Base-by-base conservation (phyloP, 805 yeast species). In the Lachancea sp. region DNA sequence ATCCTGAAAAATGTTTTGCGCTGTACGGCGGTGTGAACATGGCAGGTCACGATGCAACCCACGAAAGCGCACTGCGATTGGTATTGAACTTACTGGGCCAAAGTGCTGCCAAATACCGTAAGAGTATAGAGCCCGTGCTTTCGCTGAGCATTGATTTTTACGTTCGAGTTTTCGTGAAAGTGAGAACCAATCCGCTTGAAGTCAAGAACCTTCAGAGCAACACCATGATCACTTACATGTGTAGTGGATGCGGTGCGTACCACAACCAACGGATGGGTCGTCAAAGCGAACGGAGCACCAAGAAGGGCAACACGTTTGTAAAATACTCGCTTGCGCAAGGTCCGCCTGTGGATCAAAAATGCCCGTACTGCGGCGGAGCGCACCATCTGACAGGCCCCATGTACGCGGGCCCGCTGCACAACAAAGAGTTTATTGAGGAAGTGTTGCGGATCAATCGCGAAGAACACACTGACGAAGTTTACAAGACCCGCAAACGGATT, bases 1-100 rank as follows among this genome's bases (percentile, higher is more conserved):
- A 91, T 63, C 97, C 98, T 0, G 99, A 93, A 57, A 93, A 93
- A 66, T 91, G 98, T 66, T 93, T 81, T 69, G 89, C 97, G 0
- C 71, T 86, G 15, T 93, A 93, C 61, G 98, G 99, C 17, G 99
- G 99, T 18, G 82, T 82, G 46, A 88, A 91, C 50, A 72, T 88
- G 58, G 85, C 91, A 50, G 79, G 78, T 46, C 62, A 62, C 36
- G 97, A 87, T 58, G 81, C 89, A 19, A 83, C 91, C 17, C 99
- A 93, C 66, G 99, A 93, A 63, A 83, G 89, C 30, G 99, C 98
- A 0, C 68, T 93, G 47, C 72, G 99, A 58, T 71, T 93, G 47
- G 93, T 93, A 3, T 69, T 93, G 37, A 77, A 81, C 51, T 72
- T 82, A 69, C 77, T 93, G 42, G 83, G 87, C 6, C 70, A 78